Conservation (phyloP, 345 rosid genomes). For the Citrus sinensis region DVS_A1.0 CM039165.1:19425501-19426000, state of each 20-base stretch:
- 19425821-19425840: not conserved
- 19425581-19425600: no score
- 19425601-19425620: not conserved
- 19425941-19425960: not conserved
- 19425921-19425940: not conserved
- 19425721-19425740: not conserved
- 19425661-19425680: no score
- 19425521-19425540: no score
- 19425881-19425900: constrained; percentile 16
- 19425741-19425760: not conserved
- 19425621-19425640: not conserved
- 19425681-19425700: not conserved
- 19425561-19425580: no score
- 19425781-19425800: not conserved
- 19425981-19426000: no score
- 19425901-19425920: not conserved
- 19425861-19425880: constrained; percentile 15
- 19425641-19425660: no score
- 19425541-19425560: no score
- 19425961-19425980: not conserved
- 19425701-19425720: not conserved
- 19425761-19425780: not conserved
- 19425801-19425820: not conserved
- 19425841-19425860: constrained; percentile 7
- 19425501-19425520: no score